Percentiles rank a stretch among this genome's conserved stretches.
phyloP scores from a whole-genome alignment of 2,329 filamentous ascomycete genomes.

The Xylariomycetidae sp. region DNA sequence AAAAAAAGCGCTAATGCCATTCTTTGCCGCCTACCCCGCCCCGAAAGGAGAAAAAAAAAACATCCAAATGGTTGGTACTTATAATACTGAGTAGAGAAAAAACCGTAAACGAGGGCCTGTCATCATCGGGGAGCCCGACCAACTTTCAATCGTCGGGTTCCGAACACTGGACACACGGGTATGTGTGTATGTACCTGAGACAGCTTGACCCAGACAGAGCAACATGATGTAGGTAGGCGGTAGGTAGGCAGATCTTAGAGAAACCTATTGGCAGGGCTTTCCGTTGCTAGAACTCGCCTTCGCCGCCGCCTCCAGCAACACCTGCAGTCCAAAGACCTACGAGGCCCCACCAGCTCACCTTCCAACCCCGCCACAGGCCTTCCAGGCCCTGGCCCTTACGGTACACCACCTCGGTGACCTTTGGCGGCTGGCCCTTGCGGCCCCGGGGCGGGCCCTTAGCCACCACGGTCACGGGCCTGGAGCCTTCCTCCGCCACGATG shows the following conservation, averaged over 20 bases:
- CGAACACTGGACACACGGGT: no score
- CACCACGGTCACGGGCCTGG: constrained; percentile 39
- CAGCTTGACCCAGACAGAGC: not conserved
- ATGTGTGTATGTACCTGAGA: not conserved
- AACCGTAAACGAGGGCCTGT: not conserved
- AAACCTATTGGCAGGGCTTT: no score
- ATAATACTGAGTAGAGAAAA: constrained; percentile 11
- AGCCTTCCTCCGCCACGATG: constrained; percentile 80
- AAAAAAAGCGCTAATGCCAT: constrained; percentile 8
- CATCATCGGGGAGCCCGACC: not conserved
- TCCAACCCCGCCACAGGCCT: constrained; percentile 70
- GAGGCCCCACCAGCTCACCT: constrained; percentile 73
- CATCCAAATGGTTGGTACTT: no score
- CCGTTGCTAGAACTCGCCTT: constrained; percentile 50
- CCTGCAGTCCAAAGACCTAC: constrained; percentile 70
- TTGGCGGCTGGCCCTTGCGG: constrained; percentile 28
- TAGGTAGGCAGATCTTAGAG: no score
- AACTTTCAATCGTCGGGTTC: no score
- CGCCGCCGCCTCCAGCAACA: constrained; percentile 56
- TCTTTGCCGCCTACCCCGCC: constrained; percentile 5
- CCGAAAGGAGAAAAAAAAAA: constrained; percentile 4
- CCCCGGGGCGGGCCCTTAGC: constrained; percentile 18
- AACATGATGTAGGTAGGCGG: not conserved
- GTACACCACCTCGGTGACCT: constrained; percentile 38
- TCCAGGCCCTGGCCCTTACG: constrained; percentile 62